phyloP scores from a whole-genome alignment of 768 basidiomycete species.

The Nevesoporus exiguus region DNA sequence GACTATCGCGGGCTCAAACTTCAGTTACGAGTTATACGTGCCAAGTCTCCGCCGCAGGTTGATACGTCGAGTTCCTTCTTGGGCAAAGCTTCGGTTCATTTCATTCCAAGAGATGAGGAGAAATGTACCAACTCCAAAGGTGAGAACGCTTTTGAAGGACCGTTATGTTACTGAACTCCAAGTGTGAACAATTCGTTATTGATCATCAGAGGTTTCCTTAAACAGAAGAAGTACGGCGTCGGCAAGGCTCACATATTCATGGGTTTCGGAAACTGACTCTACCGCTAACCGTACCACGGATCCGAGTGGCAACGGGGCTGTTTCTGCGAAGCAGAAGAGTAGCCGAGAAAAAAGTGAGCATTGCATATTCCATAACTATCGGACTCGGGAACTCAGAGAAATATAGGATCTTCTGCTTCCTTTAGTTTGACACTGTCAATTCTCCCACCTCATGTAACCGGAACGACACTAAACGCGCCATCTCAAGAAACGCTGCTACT shows the following conservation, averaged over 20 bases:
- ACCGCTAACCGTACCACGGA: neutral
- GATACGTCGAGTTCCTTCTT: conserved; percentile 4
- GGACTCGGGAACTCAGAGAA: neutral
- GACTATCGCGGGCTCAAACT: conserved; percentile 74
- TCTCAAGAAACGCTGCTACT: neutral
- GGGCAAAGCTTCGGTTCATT: neutral
- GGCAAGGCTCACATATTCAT: neutral
- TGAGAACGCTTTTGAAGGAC: neutral
- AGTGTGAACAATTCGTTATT: neutral
- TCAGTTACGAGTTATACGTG: conserved; percentile 53
- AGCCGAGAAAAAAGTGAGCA: conserved; percentile 14
- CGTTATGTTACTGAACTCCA: neutral
- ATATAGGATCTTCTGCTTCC: conserved; percentile 7
- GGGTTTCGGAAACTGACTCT: neutral
- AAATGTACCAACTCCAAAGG: neutral
- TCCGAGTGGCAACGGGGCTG: no score
- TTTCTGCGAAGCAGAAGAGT: neutral
- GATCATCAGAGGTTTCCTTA: neutral
- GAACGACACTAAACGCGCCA: neutral
- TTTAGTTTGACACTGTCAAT: neutral
- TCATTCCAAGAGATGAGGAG: neutral
- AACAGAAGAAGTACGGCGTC: neutral
- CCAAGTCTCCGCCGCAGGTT: conserved; percentile 21
- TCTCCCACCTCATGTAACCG: conserved; percentile 1
- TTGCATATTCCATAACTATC: no score